phyloP scores from a whole-genome alignment of 202 grass and related monocot species.

The Cymbopogon flexuosus region DNA sequence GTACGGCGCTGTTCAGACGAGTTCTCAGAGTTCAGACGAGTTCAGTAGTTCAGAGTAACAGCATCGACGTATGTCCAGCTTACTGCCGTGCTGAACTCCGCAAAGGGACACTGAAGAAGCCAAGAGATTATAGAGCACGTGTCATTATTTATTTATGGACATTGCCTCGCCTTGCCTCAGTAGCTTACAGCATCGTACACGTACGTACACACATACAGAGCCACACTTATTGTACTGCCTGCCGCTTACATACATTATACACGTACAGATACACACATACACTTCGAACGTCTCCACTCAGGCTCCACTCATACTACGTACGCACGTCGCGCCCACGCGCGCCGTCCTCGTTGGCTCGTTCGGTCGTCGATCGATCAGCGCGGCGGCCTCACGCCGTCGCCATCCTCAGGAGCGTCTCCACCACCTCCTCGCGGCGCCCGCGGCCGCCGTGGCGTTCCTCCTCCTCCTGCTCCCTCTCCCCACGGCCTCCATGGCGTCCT shows the following conservation, averaged over 20 bases:
- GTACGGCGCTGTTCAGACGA: too few species aligned
- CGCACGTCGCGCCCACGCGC: neutral
- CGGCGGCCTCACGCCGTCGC: constrained; percentile 24
- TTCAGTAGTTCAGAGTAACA: too few species aligned
- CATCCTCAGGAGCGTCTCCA: constrained; percentile 26
- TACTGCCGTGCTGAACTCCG: too few species aligned
- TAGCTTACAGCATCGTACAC: neutral
- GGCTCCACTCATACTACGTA: neutral
- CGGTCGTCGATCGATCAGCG: neutral
- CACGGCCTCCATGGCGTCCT: neutral
- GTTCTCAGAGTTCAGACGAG: too few species aligned
- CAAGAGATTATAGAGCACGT: neutral
- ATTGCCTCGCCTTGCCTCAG: neutral
- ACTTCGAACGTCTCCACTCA: neutral
- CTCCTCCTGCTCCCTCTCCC: neutral
- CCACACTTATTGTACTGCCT: constrained; percentile 11
- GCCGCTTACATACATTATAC: neutral
- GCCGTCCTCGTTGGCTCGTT: neutral
- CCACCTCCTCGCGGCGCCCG: constrained; percentile 11
- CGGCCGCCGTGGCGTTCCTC: neutral
- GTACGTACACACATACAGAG: neutral
- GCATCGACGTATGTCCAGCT: too few species aligned
- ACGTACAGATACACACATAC: neutral
- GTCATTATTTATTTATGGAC: constrained; percentile 16
- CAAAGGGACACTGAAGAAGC: neutral